A percentile compares a stretch with the other conserved stretches of the same genome.
These are phyloP conservation scores for Anisogramma anomala DNA, from an alignment of 2,329 filamentous ascomycete species.

Conservation along the genomic window DNA sequence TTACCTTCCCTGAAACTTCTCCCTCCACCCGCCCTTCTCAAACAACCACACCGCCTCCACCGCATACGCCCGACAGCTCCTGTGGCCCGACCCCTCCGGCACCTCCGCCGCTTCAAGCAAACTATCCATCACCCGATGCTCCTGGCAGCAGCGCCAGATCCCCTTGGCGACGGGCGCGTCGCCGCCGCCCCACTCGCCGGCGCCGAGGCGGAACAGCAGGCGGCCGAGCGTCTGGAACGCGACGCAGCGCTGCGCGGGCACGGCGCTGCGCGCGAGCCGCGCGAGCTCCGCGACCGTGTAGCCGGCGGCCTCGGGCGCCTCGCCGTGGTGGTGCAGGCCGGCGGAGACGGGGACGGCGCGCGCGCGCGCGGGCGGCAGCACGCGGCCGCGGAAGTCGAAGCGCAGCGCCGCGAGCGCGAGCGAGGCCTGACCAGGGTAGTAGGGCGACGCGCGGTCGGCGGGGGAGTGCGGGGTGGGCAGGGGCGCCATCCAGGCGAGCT, in stretches of 20 bases:
- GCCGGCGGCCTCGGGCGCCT: conserved; percentile 84
- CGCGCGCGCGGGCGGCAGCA: conserved; percentile 67
- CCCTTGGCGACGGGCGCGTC: conserved; percentile 59
- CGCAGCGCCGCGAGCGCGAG: conserved; percentile 69
- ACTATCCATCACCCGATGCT: conserved; percentile 64
- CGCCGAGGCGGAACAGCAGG: conserved; percentile 71
- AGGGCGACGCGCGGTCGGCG: conserved; percentile 59
- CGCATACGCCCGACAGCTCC: conserved; percentile 73
- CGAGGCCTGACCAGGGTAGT: conserved; percentile 64
- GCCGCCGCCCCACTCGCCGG: conserved; percentile 57
- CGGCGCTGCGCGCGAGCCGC: conserved; percentile 65
- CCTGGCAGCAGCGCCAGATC: conserved; percentile 70
- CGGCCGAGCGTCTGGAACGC: conserved; percentile 85
- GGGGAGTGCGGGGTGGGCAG: conserved; percentile 48
- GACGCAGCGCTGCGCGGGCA: conserved; percentile 78
- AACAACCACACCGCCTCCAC: conserved; percentile 82
- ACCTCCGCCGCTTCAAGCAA: conserved; percentile 63
- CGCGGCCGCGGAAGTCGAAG: conserved; percentile 74
- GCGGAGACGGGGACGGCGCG: conserved; percentile 62
- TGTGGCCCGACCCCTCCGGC: conserved; percentile 55
- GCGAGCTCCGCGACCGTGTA: conserved; percentile 87
- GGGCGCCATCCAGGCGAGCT: conserved; percentile 75
- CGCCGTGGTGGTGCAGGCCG: conserved; percentile 86
- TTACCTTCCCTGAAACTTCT: conserved; percentile 39
- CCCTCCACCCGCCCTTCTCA: conserved; percentile 60